A percentile compares a stretch with the other conserved stretches of the same genome.
These are phyloP conservation scores for Malania oleifera DNA, from an alignment of 164 flowering plant genomes.

Conservation along the genomic window DNA sequence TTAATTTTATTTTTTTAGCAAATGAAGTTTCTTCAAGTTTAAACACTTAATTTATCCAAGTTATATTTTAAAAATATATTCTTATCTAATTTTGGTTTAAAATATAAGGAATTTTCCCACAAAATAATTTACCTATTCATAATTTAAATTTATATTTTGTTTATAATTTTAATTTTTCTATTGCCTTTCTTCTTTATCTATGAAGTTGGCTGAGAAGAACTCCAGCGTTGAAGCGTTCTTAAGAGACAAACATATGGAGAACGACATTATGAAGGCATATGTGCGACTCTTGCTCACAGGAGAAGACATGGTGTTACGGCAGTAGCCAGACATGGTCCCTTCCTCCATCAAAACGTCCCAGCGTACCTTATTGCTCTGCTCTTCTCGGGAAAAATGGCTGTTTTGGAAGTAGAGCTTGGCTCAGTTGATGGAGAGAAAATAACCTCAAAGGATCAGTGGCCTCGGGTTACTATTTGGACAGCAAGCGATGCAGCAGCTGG, in stretches of 20 bases:
- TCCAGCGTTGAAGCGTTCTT: conserved; percentile 43
- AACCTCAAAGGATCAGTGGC: conserved; percentile 72
- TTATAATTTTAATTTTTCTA: background rate
- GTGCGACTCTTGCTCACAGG: conserved; percentile 96
- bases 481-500: conserved; percentile 54
- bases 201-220: conserved; percentile 52
- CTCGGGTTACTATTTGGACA: conserved; percentile 93
- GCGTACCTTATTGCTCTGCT: conserved; percentile 57
- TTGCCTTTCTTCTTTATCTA: background rate
- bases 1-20: too few species aligned
- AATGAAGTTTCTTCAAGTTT: too few species aligned
- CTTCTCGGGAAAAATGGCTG: conserved; percentile 69
- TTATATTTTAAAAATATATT: too few species aligned
- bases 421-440: conserved; percentile 66
- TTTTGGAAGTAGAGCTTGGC: conserved; percentile 59
- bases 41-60: too few species aligned
- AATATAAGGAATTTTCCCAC: too few species aligned
- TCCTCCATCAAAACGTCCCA: conserved; percentile 53
- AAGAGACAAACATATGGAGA: conserved; percentile 41
- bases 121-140: too few species aligned
- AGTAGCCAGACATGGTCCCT: conserved; percentile 66
- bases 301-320: conserved; percentile 82
- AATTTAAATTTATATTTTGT: too few species aligned
- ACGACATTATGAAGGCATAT: conserved; percentile 54
- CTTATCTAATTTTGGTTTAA: too few species aligned